A percentile compares a stretch with the other conserved stretches of the same genome.
Conservation (phyloP, 371 early-diverging fungal genomes). For the Blastocladiella emersonii region DNA sequence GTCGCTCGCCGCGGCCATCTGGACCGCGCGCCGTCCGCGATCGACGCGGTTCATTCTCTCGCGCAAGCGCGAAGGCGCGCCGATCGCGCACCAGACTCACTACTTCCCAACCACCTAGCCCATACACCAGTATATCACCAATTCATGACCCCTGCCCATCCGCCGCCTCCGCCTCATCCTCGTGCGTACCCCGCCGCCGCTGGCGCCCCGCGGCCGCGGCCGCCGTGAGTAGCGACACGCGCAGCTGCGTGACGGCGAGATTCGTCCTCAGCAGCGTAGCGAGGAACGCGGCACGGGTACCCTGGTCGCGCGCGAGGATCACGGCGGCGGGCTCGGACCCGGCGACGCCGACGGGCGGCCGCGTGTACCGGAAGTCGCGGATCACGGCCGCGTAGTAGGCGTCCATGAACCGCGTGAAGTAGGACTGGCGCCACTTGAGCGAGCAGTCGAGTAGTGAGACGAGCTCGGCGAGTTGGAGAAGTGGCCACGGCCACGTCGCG, state of each 20-base stretch:
- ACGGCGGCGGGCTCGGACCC: background rate
- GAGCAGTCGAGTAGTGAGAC: conserved; percentile 4
- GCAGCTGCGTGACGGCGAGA: background rate
- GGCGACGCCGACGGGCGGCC: background rate
- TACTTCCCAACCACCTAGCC: too few relatives aligned
- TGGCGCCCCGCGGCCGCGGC: too few relatives aligned
- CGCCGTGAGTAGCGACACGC: too few relatives aligned
- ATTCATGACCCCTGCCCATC: too few relatives aligned
- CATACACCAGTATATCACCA: too few relatives aligned
- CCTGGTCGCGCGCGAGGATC: background rate
- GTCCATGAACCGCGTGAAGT: background rate
- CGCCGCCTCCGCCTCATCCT: too few relatives aligned
- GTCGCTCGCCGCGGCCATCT: too few relatives aligned
- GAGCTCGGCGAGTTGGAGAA: background rate
- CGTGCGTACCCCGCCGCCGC: too few relatives aligned
- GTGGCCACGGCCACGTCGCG: background rate
- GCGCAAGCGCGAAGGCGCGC: too few relatives aligned
- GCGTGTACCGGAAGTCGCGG: background rate
- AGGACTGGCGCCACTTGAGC: background rate
- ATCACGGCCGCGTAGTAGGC: background rate
- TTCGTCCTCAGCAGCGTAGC: background rate
- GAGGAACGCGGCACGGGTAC: background rate
- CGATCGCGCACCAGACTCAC: too few relatives aligned
- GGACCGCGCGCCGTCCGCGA: too few relatives aligned
- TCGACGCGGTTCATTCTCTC: too few relatives aligned